Evolutionary conservation across 2,329 filamentous ascomycete species (phyloP).

Genomic region (Rasamsonia emersonii): DNA sequence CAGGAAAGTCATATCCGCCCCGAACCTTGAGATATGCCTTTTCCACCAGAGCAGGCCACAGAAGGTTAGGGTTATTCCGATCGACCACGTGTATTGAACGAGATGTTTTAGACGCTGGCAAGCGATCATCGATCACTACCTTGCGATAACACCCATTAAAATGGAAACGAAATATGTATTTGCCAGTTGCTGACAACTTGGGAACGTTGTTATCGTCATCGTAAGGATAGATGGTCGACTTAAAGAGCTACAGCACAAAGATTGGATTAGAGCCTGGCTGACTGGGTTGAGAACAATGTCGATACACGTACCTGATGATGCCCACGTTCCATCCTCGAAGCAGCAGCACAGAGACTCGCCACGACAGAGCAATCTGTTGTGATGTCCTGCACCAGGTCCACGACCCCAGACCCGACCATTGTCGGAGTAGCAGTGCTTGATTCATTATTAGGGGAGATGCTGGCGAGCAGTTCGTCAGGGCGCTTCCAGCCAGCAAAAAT

Average conservation of each 20-base stretch:
- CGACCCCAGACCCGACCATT: constrained; percentile 51
- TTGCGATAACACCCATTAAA: constrained; percentile 91
- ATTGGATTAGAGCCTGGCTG: neutral
- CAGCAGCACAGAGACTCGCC: constrained; percentile 79
- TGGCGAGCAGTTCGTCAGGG: constrained; percentile 57
- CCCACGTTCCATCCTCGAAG: constrained; percentile 60
- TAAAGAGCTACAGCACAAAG: constrained; percentile 50
- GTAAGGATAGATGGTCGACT: constrained; percentile 67
- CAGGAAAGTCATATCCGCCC: constrained; percentile 94
- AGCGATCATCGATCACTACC: constrained; percentile 79
- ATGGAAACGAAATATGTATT: constrained; percentile 84
- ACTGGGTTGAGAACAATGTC: neutral
- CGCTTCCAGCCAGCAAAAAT: constrained; percentile 82
- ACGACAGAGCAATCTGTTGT: constrained; percentile 97
- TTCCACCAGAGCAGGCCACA: constrained; percentile 90
- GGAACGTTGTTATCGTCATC: constrained; percentile 52
- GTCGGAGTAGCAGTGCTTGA: constrained; percentile 26
- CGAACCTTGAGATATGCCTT: constrained; percentile 95
- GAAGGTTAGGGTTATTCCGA: constrained; percentile 64
- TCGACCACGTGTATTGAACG: constrained; percentile 82
- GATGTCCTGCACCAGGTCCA: constrained; percentile 89
- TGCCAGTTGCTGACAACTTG: constrained; percentile 64
- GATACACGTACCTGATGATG: constrained; percentile 52
- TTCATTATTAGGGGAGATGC: constrained; percentile 18
- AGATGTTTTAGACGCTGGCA: constrained; percentile 65